Evolutionary conservation across 2,329 filamentous ascomycete species (phyloP).

Genomic region (Lecanicillium sp.): DNA sequence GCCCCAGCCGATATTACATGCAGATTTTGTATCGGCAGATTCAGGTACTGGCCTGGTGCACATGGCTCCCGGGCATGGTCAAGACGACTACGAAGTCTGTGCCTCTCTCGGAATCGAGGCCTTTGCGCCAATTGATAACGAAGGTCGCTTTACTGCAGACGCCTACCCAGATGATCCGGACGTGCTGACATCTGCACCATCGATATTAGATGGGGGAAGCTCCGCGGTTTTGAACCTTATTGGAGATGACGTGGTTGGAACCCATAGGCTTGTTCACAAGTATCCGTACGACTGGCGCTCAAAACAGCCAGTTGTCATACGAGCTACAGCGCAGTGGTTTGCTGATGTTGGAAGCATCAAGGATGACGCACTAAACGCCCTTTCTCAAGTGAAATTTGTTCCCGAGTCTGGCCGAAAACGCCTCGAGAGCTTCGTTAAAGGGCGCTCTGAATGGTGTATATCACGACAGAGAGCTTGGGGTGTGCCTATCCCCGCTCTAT

Average conservation of each 20-base stretch:
- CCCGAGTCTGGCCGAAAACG: constrained; percentile 66
- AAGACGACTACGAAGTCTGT: constrained; percentile 90
- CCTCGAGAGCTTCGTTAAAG: constrained; percentile 77
- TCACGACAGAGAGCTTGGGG: constrained; percentile 94
- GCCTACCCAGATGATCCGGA: constrained; percentile 65
- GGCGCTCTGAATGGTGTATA: constrained; percentile 94
- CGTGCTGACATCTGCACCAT: constrained; percentile 55
- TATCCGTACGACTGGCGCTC: constrained; percentile 98
- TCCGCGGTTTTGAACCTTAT: constrained; percentile 63
- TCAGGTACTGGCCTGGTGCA: constrained; percentile 97
- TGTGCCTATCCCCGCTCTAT: constrained; percentile 88
- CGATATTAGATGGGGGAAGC: constrained; percentile 64
- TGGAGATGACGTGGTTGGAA: constrained; percentile 54
- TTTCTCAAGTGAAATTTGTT: constrained; percentile 68
- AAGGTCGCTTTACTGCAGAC: constrained; percentile 71
- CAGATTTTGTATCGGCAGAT: constrained; percentile 78
- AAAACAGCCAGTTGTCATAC: constrained; percentile 81
- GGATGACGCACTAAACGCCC: constrained; percentile 56
- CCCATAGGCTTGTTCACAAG: constrained; percentile 73
- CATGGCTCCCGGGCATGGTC: constrained; percentile 86
- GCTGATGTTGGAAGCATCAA: constrained; percentile 85
- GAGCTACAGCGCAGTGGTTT: constrained; percentile 97
- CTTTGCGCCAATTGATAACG: constrained; percentile 74
- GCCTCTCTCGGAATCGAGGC: constrained; percentile 60
- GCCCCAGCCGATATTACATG: constrained; percentile 65